Percentiles rank a stretch among this genome's conserved stretches.
These are phyloP conservation scores for Arabidopsis lyrata DNA, from an alignment of 441 rosid species.

Conservation along the genomic window DNA sequence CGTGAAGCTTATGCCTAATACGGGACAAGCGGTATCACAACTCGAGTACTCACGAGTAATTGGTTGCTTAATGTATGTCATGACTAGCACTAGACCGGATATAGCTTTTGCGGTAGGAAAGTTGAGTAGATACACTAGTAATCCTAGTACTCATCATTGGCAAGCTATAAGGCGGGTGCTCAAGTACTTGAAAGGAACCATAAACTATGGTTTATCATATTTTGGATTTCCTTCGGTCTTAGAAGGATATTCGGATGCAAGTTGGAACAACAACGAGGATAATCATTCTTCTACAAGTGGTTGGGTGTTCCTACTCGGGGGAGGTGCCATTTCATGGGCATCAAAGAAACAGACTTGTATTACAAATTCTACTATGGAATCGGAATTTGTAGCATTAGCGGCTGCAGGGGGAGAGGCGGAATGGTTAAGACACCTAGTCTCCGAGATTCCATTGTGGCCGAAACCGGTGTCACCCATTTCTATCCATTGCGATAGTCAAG, in stretches of 20 bases:
- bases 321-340: no score
- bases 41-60: slow-evolving; percentile 20
- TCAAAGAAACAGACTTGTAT: no score
- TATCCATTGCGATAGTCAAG: no score
- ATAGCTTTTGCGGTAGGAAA: slow-evolving; percentile 27
- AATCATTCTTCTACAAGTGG: slow-evolving; percentile 24
- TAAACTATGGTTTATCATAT: background rate
- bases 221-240: background rate
- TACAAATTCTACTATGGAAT: no score
- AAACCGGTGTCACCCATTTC: no score
- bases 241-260: slow-evolving; percentile 18
- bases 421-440: no score
- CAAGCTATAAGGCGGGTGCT: background rate
- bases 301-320: no score
- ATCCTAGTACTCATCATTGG: slow-evolving; percentile 23
- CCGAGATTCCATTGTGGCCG: no score
- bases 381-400: no score
- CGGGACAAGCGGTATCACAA: background rate
- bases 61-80: slow-evolving; percentile 28
- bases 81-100: background rate
- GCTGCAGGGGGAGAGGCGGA: no score
- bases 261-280: background rate
- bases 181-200: slow-evolving; percentile 16
- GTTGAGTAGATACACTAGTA: slow-evolving; percentile 24
- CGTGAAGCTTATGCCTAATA: slow-evolving; percentile 8